Base-by-base conservation (phyloP, 1,139 yeast species). In the Yarrowia galli region DNA sequence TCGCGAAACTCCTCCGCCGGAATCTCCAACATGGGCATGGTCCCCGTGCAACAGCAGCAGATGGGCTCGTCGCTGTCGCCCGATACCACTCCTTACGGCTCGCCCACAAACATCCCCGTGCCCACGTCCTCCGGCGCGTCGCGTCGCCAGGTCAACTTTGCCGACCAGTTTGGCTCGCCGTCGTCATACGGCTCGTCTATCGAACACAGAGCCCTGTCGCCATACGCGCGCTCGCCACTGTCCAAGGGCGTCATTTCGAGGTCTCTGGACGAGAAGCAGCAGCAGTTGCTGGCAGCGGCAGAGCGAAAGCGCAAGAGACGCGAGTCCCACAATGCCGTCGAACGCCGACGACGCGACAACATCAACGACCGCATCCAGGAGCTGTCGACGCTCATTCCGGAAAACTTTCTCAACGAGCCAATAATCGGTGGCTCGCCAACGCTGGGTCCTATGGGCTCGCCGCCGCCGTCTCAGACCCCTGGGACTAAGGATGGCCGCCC, bases 321-420 rank as follows among this genome's bases (percentile, higher is more conserved):
- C 12, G 81, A 79, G 70, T 76, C 79, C 16, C 82, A 78, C 71
- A 80, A 79, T 73, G 78, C 81, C 8, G 81, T 82, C 18, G 89
- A 85, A 70, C 80, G 96, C 18, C 87, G 91, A 71, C 84, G 97
- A 70, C 82, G 97, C 69, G 98, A 92, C 76, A 91, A 90, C 74
- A 91, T 93, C 77, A 92, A 92, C 75, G 97, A 92, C 67, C 88
- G 89, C 74, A 93, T 93, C 69, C 96, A 90, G 73, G 97, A 92
- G 73, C 81, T 93, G 56, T 83, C 92, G 65, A 81, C 84, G 0
- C 77, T 90, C 67, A 85, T 93, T 3, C 97, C 98, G 0, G 79
- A 80, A 16, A 85, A 84, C 51, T 85, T 88, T 72, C 89, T 87
- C 25, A 61, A 61, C 46, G 66, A 61, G 43, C 67, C 68, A 16